Base-by-base conservation (phyloP, 140 eudicot genomes). In the Erigeron philadelphicus region DNA sequence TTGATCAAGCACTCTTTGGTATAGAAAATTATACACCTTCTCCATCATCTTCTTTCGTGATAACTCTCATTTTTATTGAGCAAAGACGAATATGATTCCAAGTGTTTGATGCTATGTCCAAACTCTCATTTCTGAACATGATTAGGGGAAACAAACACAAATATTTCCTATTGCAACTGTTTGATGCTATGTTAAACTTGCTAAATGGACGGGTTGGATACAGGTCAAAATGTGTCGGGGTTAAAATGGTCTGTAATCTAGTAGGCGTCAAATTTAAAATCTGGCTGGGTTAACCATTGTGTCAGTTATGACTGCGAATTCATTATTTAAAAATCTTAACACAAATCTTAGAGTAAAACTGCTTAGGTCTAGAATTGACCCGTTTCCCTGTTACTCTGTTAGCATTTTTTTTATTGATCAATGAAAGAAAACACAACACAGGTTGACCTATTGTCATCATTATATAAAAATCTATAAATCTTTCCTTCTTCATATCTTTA, bases 1-100 rank as follows among this genome's bases (percentile, higher is more conserved):
- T 90, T 41, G 97, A 90, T 71, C 87, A 82, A 78, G 82, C 87
- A 54, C 81, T 90, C 55, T 90, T 87, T 71, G 95, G 97, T 90
- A 61, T 61, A 17, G 8, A 61, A 61, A 38, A n/a, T n/a, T 4
- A 61, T 31, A 61, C 44, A 38, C 13, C 9, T 45, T 0, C 49
- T 7, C 2, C 49, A 1, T 15, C 10, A 38, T 61, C 13, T 35
- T 13, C 48, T 61, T 61, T 61, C 8, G 25, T 40, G 23, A 13
- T 38, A 61, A 18, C 17, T 52, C 25, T 6, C 58, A 5, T 1
- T 16, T 52, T 52, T 18, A 7, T n/a, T n/a, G 17, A 52, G 8
- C 1, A 2, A 15, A 52, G 12, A 45, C 9, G 49, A 11, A 45
- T 7, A 8, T 45, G 12, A 45, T 7, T 45, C 12, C 49, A 31